Percentiles rank a stretch among this genome's conserved stretches.
phyloP scores from a whole-genome alignment of 2,329 filamentous ascomycete genomes.

The Epichloe hybrida region DNA sequence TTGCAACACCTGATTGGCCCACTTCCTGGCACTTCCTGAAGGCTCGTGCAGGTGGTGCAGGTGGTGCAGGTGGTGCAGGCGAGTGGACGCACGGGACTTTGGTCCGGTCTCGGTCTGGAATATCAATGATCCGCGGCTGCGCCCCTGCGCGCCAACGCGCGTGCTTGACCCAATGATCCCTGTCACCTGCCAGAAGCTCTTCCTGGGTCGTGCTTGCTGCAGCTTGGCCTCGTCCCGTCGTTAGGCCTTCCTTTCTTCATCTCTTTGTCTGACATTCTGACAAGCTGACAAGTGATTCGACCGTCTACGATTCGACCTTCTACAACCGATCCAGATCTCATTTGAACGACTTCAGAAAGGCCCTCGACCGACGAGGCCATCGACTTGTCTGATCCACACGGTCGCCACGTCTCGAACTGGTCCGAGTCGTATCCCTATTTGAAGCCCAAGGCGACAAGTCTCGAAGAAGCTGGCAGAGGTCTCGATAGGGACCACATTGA shows the following conservation, averaged over 20 bases:
- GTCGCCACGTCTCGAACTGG: neutral
- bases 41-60: neutral
- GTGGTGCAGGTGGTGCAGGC: neutral
- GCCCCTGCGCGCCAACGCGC: neutral
- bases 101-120: neutral
- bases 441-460: neutral
- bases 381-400: neutral
- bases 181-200: conserved; percentile 1
- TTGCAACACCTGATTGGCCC: too few relatives aligned
- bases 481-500: neutral
- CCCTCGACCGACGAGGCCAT: neutral
- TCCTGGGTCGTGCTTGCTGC: neutral
- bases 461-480: neutral
- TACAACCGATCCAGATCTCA: neutral
- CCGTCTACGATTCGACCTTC: neutral
- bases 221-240: neutral
- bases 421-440: neutral
- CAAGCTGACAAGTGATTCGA: neutral
- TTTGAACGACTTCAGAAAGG: neutral
- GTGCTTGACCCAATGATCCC: neutral
- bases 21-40: too few relatives aligned
- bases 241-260: neutral
- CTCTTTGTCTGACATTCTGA: neutral
- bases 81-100: neutral
- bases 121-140: neutral